Percentiles rank a stretch among this genome's conserved stretches.
These are phyloP conservation scores for Tothia fuscella DNA, from an alignment of 2,329 filamentous ascomycete genomes.

Conservation along the genomic window DNA sequence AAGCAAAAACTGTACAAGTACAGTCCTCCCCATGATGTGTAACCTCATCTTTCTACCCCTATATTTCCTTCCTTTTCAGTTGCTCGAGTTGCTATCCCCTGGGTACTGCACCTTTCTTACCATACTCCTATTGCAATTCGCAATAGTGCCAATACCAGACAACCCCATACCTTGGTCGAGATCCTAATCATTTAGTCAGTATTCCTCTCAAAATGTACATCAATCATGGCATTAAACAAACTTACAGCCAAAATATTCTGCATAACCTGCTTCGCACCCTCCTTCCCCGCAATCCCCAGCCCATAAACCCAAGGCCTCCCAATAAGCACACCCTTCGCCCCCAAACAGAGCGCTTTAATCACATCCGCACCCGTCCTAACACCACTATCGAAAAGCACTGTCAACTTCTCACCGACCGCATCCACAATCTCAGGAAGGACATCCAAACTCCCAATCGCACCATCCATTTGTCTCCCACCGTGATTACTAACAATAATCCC, in stretches of 20 bases:
- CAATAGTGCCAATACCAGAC: too few relatives aligned
- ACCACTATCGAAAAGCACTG: constrained; percentile 25
- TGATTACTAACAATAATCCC: constrained; percentile 28
- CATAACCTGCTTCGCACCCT: constrained; percentile 26
- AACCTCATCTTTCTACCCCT: too few relatives aligned
- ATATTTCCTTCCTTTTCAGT: too few relatives aligned
- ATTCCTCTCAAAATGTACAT: too few relatives aligned
- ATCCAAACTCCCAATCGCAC: constrained; percentile 23
- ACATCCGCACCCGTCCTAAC: constrained; percentile 25
- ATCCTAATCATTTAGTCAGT: too few relatives aligned
- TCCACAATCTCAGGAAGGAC: constrained; percentile 25
- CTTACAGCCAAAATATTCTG: constrained; percentile 17
- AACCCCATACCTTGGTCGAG: too few relatives aligned
- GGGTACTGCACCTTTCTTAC: too few relatives aligned
- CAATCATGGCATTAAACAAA: too few relatives aligned
- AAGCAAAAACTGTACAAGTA: too few relatives aligned
- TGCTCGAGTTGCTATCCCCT: too few relatives aligned
- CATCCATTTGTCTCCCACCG: constrained; percentile 25
- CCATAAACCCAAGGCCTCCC: constrained; percentile 27
- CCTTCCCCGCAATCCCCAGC: constrained; percentile 24
- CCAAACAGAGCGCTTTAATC: constrained; percentile 26
- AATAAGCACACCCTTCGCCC: constrained; percentile 24
- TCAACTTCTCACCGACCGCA: constrained; percentile 23
- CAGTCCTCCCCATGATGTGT: too few relatives aligned
- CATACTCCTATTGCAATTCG: too few relatives aligned